These are phyloP conservation scores for Scutellaria minor DNA, from an alignment of 257 asterid species.

Conservation along the genomic window DNA sequence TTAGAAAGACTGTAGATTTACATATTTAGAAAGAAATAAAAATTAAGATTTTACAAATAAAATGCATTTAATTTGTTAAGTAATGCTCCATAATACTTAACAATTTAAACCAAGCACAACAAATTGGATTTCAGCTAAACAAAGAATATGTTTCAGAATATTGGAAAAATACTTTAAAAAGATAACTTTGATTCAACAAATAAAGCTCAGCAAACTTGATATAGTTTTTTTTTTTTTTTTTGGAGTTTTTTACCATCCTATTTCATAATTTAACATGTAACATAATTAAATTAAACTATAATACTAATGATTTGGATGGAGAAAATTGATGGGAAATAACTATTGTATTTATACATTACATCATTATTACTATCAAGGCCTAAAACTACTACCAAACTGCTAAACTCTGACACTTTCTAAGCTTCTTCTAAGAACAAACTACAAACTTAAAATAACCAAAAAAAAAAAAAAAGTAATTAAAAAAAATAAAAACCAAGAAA, in stretches of 20 bases:
- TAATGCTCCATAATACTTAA: neutral
- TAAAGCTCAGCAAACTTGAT: no score
- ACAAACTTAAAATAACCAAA: neutral
- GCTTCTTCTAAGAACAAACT: constrained; percentile 33
- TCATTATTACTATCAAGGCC: constrained; percentile 38
- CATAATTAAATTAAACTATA: no score
- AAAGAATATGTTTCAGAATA: no score
- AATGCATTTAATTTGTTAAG: neutral
- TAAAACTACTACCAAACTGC: constrained; percentile 28
- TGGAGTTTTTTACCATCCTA: no score
- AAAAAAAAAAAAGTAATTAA: constrained; percentile 21
- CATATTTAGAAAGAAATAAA: neutral
- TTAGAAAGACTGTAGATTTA: no score
- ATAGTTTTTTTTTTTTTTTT: no score
- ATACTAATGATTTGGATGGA: neutral
- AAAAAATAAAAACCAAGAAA: neutral
- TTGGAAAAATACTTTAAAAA: neutral
- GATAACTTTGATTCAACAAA: constrained; percentile 3
- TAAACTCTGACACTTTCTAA: constrained; percentile 29
- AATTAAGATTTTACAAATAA: neutral
- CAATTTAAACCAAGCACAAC: no score
- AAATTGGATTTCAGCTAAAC: no score
- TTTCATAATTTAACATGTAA: no score
- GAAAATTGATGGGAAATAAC: constrained; percentile 28
- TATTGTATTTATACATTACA: constrained; percentile 42